A percentile compares a stretch with the other conserved stretches of the same genome.
Conservation (phyloP, 805 yeast species). For the Metschnikowia drakensbergensis region DNA sequence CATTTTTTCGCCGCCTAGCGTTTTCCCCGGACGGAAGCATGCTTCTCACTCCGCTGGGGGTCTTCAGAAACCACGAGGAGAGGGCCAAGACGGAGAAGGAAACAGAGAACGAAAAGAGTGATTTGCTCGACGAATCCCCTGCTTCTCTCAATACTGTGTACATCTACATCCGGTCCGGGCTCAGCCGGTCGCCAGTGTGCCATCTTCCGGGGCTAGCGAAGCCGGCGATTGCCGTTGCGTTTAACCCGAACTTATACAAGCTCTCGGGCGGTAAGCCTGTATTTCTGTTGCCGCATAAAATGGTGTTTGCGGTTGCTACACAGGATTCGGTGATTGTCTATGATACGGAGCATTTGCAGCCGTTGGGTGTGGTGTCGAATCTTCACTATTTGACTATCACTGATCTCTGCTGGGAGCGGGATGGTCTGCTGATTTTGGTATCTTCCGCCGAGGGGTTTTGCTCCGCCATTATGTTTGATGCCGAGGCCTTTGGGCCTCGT, state of each 20-base stretch:
- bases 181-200: conserved; percentile 68
- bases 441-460: conserved; percentile 94
- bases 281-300: conserved; percentile 65
- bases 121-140: not conserved
- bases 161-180: conserved; percentile 68
- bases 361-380: conserved; percentile 71
- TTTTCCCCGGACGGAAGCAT: conserved; percentile 90
- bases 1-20: conserved; percentile 81
- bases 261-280: conserved; percentile 23
- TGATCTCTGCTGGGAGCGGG: conserved; percentile 79
- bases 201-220: conserved; percentile 74
- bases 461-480: conserved; percentile 56
- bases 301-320: conserved; percentile 91
- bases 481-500: conserved; percentile 52
- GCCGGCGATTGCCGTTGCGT: conserved; percentile 80
- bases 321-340: conserved; percentile 79
- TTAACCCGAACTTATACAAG: conserved; percentile 62
- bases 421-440: conserved; percentile 66
- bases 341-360: conserved; percentile 67
- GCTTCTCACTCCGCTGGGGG: conserved; percentile 72
- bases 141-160: conserved; percentile 61
- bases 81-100: conserved; percentile 6
- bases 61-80: conserved; percentile 31
- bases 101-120: not conserved
- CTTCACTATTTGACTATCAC: conserved; percentile 87